Percentiles rank a stretch among this genome's conserved stretches.
Conservation (phyloP, 2,329 filamentous ascomycete species). For the Hymenoscyphus albidus region DNA sequence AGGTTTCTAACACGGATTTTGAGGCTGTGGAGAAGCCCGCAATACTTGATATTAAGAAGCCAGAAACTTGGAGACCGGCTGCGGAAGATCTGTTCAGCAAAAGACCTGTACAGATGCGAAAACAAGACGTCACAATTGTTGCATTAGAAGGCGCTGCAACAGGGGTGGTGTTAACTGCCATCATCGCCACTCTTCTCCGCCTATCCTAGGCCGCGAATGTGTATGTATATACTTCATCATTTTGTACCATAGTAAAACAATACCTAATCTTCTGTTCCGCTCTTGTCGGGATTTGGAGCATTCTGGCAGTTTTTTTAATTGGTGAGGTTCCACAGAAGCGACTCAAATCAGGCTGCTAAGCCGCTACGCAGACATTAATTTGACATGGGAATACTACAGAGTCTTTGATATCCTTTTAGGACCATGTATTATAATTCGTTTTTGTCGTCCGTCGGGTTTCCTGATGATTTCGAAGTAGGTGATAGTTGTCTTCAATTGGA, state of each 20-base stretch:
- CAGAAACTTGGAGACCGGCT: constrained; percentile 45
- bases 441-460: too few relatives aligned
- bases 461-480: too few relatives aligned
- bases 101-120: constrained; percentile 57
- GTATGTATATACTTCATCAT: constrained; percentile 27
- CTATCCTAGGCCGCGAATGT: constrained; percentile 23
- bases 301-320: neutral
- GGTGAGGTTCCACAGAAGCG: neutral
- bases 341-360: neutral
- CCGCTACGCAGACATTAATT: too few relatives aligned
- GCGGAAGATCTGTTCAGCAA: constrained; percentile 63
- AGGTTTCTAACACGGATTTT: constrained; percentile 13
- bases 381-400: too few relatives aligned
- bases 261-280: constrained; percentile 14
- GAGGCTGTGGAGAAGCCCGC: constrained; percentile 24
- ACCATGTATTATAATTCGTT: too few relatives aligned
- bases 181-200: constrained; percentile 32
- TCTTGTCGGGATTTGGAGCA: neutral
- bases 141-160: constrained; percentile 63
- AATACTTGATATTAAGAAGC: constrained; percentile 18
- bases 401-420: too few relatives aligned
- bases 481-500: too few relatives aligned
- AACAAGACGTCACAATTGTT: constrained; percentile 67
- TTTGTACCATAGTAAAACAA: constrained; percentile 26
- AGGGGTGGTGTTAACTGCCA: constrained; percentile 58